Evolutionary conservation across 2,329 filamentous ascomycete genomes (phyloP).

Genomic region (Paradendryphiella salina): DNA sequence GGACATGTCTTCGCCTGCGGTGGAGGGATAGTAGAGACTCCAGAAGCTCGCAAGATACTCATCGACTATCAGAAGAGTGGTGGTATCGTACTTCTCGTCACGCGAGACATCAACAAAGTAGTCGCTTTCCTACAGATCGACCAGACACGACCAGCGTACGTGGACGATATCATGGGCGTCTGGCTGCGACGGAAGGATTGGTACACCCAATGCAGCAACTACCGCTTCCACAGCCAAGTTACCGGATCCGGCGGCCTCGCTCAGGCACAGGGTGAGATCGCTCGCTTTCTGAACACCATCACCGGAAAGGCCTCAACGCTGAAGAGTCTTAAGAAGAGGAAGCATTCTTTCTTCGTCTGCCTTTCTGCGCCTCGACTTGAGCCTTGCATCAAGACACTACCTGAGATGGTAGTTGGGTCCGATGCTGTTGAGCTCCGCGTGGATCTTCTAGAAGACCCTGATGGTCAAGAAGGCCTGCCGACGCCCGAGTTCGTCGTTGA

Average conservation of each 20-base stretch:
- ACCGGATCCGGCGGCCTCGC: conserved; percentile 56
- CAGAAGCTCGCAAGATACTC: conserved; percentile 76
- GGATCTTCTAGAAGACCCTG: conserved; percentile 78
- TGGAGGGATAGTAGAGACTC: conserved; percentile 86
- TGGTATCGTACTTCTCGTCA: conserved; percentile 83
- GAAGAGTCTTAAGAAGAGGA: conserved; percentile 63
- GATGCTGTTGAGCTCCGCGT: conserved; percentile 95
- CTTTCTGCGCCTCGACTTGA: conserved; percentile 78
- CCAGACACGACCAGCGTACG: conserved; percentile 88
- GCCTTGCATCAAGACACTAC: conserved; percentile 65
- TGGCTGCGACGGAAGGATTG: conserved; percentile 87
- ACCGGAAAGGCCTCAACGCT: conserved; percentile 62
- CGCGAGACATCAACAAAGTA: conserved; percentile 83
- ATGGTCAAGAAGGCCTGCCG: conserved; percentile 60
- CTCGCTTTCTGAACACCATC: conserved; percentile 70
- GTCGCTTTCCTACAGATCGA: conserved; percentile 87
- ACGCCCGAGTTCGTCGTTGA: conserved; percentile 75
- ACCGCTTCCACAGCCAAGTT: conserved; percentile 84
- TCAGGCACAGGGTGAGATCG: conserved; percentile 68
- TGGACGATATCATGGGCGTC: conserved; percentile 87
- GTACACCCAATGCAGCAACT: conserved; percentile 92
- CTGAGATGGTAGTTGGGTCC: conserved; percentile 75
- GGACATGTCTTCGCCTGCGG: conserved; percentile 90
- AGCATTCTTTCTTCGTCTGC: conserved; percentile 88
- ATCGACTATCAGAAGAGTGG: conserved; percentile 72